Conservation (phyloP, 1,284 basidiomycete species). For the Pseudomicrostroma phylloplanum region DNA sequence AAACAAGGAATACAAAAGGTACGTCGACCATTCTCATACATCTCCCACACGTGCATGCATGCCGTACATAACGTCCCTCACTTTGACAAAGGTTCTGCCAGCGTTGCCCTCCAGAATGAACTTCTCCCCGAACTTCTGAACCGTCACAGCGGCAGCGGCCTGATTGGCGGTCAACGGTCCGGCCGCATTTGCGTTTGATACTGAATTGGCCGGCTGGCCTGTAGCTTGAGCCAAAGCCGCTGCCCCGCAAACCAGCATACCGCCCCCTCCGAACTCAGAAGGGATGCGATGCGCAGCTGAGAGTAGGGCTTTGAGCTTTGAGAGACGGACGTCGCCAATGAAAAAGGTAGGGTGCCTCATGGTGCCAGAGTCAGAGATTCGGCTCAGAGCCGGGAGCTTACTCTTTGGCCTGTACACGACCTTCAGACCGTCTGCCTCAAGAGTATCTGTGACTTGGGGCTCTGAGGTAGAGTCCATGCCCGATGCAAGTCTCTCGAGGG, state of each 20-base stretch:
- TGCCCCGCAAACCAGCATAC: slow-evolving; percentile 44
- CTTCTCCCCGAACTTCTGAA: slow-evolving; percentile 33
- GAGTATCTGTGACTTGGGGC: background rate
- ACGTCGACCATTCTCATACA: slow-evolving; percentile 7
- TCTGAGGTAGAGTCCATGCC: background rate
- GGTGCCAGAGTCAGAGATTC: background rate
- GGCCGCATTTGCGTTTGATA: background rate
- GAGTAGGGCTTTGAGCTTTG: slow-evolving; percentile 34
- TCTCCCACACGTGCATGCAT: slow-evolving; percentile 28
- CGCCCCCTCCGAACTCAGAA: slow-evolving; percentile 49
- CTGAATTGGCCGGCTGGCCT: slow-evolving; percentile 3
- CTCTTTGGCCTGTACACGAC: background rate
- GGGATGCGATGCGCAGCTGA: slow-evolving; percentile 25
- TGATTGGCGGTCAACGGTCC: slow-evolving; percentile 10
- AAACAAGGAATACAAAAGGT: too few relatives aligned
- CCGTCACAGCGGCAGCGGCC: slow-evolving; percentile 28
- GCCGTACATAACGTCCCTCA: slow-evolving; percentile 38
- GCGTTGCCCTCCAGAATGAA: slow-evolving; percentile 48
- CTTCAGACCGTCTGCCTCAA: background rate
- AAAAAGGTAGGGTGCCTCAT: slow-evolving; percentile 33
- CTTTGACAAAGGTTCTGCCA: slow-evolving; percentile 23
- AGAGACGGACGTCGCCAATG: slow-evolving; percentile 48
- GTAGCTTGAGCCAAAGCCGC: slow-evolving; percentile 9
- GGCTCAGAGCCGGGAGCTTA: background rate
- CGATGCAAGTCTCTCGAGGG: background rate